These are phyloP conservation scores for Plasmopara halstedii DNA, from an alignment of 352 stramenopile genomes.

Conservation along the genomic window DNA sequence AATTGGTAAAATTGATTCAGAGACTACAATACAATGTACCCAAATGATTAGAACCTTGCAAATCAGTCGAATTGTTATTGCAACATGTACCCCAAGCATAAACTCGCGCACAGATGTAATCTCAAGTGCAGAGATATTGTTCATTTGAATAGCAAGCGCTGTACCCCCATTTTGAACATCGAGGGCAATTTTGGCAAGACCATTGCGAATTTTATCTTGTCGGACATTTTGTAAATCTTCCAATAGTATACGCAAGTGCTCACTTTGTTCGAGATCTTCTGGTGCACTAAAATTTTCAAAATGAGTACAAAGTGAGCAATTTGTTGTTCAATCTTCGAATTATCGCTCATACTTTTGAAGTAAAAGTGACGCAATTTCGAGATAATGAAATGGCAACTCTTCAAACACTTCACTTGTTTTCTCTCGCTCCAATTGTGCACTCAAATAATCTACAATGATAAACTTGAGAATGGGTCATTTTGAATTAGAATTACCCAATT, in stretches of 20 bases:
- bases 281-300: conserved; percentile 39
- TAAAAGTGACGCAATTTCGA: conserved; percentile 76
- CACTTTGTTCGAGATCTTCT: conserved; percentile 78
- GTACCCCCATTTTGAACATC: conserved; percentile 70
- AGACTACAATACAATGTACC: conserved; percentile 30
- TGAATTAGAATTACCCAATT: neutral
- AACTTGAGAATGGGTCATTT: neutral
- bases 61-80: neutral
- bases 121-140: conserved; percentile 80
- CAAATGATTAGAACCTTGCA: neutral
- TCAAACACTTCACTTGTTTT: conserved; percentile 70
- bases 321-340: neutral
- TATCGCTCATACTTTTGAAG: conserved; percentile 63
- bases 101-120: conserved; percentile 86
- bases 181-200: conserved; percentile 72
- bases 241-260: conserved; percentile 71
- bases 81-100: conserved; percentile 62
- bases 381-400: conserved; percentile 81
- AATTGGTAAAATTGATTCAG: conserved; percentile 75
- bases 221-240: conserved; percentile 87
- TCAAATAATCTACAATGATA: conserved; percentile 43
- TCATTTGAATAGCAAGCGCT: conserved; percentile 81
- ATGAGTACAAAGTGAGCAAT: neutral
- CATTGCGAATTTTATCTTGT: conserved; percentile 85
- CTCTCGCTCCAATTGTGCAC: conserved; percentile 50